Conservation (phyloP, 352 stramenopile genomes). For the Hyphochytrium catenoides region DNA sequence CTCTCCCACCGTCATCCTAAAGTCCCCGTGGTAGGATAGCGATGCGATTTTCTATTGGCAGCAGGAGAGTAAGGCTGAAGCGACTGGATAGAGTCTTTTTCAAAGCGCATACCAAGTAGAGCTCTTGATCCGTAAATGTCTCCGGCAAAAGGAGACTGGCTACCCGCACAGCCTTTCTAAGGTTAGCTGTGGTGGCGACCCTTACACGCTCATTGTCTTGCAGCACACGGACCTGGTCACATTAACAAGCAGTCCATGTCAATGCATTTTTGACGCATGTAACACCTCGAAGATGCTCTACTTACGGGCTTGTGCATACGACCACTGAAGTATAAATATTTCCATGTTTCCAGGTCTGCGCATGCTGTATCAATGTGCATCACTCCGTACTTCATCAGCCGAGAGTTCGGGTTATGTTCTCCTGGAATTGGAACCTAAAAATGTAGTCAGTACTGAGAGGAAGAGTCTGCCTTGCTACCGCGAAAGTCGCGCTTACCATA, state of each 20-base stretch:
- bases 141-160: constrained; percentile 38
- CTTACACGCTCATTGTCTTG: constrained; percentile 19
- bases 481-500: constrained; percentile 15
- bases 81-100: constrained; percentile 1
- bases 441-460: neutral
- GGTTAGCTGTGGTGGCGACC: constrained; percentile 23
- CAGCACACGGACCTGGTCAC: constrained; percentile 27
- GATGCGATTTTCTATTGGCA: constrained; percentile 47
- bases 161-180: constrained; percentile 41
- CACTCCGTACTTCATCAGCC: constrained; percentile 66
- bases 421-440: constrained; percentile 5
- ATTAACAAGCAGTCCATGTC: constrained; percentile 1
- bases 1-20: constrained; percentile 66
- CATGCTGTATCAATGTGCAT: constrained; percentile 49
- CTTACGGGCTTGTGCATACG: constrained; percentile 60
- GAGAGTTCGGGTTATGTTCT: constrained; percentile 14
- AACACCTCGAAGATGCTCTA: neutral
- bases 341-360: constrained; percentile 43
- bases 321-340: constrained; percentile 55
- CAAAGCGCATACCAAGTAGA: constrained; percentile 35
- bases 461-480: neutral
- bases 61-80: constrained; percentile 10
- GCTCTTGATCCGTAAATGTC: constrained; percentile 44
- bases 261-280: neutral
- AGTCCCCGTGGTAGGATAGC: constrained; percentile 66